These are phyloP conservation scores for Fusarium lateritium DNA, from an alignment of 2,329 filamentous ascomycete genomes.

Conservation along the genomic window DNA sequence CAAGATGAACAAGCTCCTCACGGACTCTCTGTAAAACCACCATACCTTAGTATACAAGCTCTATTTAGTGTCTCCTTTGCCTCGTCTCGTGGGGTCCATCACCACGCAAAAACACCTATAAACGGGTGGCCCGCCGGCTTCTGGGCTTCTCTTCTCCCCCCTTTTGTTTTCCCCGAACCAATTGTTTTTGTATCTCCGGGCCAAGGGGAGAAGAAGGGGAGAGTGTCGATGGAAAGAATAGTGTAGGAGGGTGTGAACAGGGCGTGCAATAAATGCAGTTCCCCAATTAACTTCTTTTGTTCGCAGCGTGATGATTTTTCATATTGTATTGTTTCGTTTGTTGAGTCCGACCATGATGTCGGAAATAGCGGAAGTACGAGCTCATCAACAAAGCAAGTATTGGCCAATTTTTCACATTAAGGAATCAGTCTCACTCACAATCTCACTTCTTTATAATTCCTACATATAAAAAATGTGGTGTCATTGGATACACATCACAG, in stretches of 20 bases:
- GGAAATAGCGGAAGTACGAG: slow-evolving; percentile 21
- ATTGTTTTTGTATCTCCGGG: slow-evolving; percentile 35
- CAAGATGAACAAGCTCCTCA: slow-evolving; percentile 99
- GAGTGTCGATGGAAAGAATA: slow-evolving; percentile 51
- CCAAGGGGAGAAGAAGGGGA: slow-evolving; percentile 35
- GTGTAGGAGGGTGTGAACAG: slow-evolving; percentile 51
- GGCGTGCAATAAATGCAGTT: slow-evolving; percentile 51
- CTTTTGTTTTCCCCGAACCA: slow-evolving; percentile 39
- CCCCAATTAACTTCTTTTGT: slow-evolving; percentile 31
- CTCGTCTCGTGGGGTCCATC: slow-evolving; percentile 34
- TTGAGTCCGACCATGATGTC: slow-evolving; percentile 1
- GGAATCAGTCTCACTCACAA: too few species aligned
- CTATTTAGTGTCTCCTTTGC: slow-evolving; percentile 48
- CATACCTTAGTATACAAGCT: slow-evolving; percentile 42
- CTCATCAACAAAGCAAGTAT: too few species aligned
- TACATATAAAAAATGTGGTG: background rate
- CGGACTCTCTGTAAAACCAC: slow-evolving; percentile 88
- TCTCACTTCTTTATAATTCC: background rate
- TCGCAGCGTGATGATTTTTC: slow-evolving; percentile 20
- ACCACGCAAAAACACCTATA: slow-evolving; percentile 22
- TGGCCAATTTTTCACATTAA: too few species aligned
- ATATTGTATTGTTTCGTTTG: background rate
- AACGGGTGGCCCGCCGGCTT: slow-evolving; percentile 31
- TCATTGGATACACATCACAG: background rate
- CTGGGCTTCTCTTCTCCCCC: slow-evolving; percentile 32